Evolutionary conservation across 768 basidiomycete genomes (phyloP).

Genomic region (Phallus indusiatus): DNA sequence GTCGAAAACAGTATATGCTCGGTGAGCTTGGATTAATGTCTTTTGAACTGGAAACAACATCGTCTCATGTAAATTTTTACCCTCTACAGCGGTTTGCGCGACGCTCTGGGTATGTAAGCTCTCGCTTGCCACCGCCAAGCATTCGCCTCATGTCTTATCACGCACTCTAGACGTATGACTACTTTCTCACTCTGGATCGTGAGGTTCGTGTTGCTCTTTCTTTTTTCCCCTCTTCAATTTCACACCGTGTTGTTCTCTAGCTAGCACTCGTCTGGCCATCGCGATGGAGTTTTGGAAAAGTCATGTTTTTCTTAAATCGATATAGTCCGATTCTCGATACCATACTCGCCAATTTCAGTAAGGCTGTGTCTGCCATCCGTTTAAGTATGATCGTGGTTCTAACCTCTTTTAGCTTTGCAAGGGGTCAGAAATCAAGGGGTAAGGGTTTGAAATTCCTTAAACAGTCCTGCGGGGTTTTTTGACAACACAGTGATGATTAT

Average conservation of each 20-base stretch:
- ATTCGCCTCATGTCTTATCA: not conserved
- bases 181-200: not conserved
- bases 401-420: not conserved
- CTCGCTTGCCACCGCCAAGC: not conserved
- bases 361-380: not conserved
- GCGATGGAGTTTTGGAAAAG: constrained; percentile 1
- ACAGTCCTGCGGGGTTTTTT: not conserved
- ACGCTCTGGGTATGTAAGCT: not conserved
- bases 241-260: not conserved
- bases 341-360: not conserved
- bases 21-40: not conserved
- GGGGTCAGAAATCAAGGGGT: not conserved
- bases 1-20: not conserved
- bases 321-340: constrained; percentile 4
- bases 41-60: not conserved
- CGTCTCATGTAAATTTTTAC: not conserved
- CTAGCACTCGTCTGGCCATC: constrained; percentile 1
- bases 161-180: not conserved
- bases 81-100: not conserved
- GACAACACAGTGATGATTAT: not conserved
- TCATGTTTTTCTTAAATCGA: constrained; percentile 3
- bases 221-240: not conserved
- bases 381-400: not conserved
- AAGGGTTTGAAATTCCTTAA: not conserved
- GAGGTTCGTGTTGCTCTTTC: not conserved